Evolutionary conservation across 495 filamentous ascomycete species (phyloP), one percentile per base, ranked within the genome.

Genomic region (Penicillium egyptiacum): DNA sequence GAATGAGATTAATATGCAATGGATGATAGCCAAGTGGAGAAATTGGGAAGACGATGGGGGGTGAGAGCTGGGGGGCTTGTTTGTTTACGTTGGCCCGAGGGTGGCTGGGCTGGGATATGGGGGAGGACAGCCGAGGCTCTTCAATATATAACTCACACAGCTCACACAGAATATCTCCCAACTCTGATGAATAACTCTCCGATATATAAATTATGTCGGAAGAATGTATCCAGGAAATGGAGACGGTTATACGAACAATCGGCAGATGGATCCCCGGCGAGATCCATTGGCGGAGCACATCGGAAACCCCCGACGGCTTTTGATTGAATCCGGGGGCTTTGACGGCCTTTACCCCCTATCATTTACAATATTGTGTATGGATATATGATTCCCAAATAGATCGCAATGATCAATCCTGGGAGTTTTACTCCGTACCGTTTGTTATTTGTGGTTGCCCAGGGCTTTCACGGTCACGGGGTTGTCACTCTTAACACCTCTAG

Each of bases 201-300:
- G 9, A 48, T 19, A 7, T 17, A 14, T 26, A 26, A 26, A 39
- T 39, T 17, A 2, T 35, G 11, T 35, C 35, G 35, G 35, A 17
- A 39, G 35, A 39, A 8, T 39, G 4, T 17, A 39, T 39, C n/a
- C 35, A 39, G 35, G 35, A 39, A 39, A n/a, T 48, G 19, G 31
- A 23, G 23, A 25, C 53, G 53, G 55, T 53, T 48, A 48, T 48
- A 48, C 17, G 16, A 48, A 17, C 44, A 28, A 47, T 48, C 67
- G 67, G 67, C 65, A 70, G 58, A 65, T 70, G 60, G 28, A 47
- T 44, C 57, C 40, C 54, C 60, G 63, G 60, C 57, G 57, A 63
- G 50, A 60, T 63, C 60, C 63, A 63, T 60, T 39, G 26, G 42
- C 45, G 45, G 53, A 57, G n/a, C 17, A 17, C 48, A 37, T 61